A percentile compares a stretch with the other conserved stretches of the same genome.
Conservation (phyloP, 345 rosid genomes). For the Boechera stricta region DNA sequence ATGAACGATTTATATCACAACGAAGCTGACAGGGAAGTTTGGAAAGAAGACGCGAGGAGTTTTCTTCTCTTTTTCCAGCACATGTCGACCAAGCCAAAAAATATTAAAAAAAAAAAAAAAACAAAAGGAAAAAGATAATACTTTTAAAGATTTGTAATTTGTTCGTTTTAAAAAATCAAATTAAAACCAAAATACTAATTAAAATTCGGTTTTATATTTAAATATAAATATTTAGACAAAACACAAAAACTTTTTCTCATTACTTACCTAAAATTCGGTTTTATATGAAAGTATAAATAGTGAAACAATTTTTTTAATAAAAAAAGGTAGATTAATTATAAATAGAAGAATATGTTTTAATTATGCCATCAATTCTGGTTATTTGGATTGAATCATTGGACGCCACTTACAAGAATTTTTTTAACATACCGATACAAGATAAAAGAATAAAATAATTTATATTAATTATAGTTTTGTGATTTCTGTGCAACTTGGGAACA, state of each 20-base stretch:
- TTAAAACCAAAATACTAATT: too few relatives aligned
- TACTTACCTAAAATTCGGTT: too few relatives aligned
- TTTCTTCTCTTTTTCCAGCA: slow-evolving; percentile 20
- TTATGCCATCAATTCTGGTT: background rate
- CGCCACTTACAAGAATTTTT: background rate
- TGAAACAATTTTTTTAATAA: too few relatives aligned
- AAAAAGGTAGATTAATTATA: too few relatives aligned
- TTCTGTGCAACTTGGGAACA: too few relatives aligned
- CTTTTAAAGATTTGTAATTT: background rate
- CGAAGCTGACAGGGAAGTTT: slow-evolving; percentile 25
- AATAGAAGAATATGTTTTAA: too few relatives aligned
- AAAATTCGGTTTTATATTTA: background rate
- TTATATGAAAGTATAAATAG: too few relatives aligned
- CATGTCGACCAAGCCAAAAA: background rate
- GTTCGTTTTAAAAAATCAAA: background rate
- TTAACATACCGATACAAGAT: background rate
- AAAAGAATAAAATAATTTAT: background rate
- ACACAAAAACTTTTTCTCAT: background rate
- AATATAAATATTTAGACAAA: background rate
- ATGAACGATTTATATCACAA: background rate
- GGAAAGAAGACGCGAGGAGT: background rate
- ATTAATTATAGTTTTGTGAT: background rate
- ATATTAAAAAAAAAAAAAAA: too few relatives aligned
- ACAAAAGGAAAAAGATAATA: background rate
- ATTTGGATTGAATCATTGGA: background rate